Conservation (phyloP, 345 rosid species). For the Kernera saxatilis region DNA sequence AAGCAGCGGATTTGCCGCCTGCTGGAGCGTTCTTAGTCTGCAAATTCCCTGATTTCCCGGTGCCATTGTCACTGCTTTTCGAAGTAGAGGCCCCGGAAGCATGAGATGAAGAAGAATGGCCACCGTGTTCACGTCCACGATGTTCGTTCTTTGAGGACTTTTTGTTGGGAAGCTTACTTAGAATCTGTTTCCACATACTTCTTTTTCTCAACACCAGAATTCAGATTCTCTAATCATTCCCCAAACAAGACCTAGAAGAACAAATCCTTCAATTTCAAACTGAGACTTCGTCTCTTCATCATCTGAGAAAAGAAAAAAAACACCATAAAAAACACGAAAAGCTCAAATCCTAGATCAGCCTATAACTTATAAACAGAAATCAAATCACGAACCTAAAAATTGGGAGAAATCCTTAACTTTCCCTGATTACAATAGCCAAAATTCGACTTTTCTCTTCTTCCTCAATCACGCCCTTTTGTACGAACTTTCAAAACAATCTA, state of each 20-base stretch:
- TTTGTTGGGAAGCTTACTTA: constrained; percentile 74
- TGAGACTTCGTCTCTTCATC: neutral
- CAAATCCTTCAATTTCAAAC: neutral
- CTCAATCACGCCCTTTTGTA: constrained; percentile 7
- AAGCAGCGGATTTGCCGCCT: constrained; percentile 25
- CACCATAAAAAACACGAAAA: neutral
- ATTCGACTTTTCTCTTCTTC: neutral
- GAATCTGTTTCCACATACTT: constrained; percentile 73
- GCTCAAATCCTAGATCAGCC: constrained; percentile 23
- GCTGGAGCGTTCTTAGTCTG: constrained; percentile 19
- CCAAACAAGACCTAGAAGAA: constrained; percentile 1
- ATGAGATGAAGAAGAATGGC: constrained; percentile 32
- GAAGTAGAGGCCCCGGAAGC: constrained; percentile 33
- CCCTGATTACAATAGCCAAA: constrained; percentile 20
- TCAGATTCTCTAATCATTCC: constrained; percentile 22
- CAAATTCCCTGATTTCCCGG: constrained; percentile 11
- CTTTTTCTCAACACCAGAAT: constrained; percentile 4
- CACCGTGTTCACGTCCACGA: constrained; percentile 50
- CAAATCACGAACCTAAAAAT: constrained; percentile 25
- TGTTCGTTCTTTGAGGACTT: constrained; percentile 67
- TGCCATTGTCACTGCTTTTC: constrained; percentile 34
- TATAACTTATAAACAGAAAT: constrained; percentile 12
- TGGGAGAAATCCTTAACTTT: constrained; percentile 18
- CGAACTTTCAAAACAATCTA: neutral
- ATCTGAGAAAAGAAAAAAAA: constrained; percentile 2